phyloP scores from a whole-genome alignment of 2,329 filamentous ascomycete genomes.

The Diaporthe australafricana region DNA sequence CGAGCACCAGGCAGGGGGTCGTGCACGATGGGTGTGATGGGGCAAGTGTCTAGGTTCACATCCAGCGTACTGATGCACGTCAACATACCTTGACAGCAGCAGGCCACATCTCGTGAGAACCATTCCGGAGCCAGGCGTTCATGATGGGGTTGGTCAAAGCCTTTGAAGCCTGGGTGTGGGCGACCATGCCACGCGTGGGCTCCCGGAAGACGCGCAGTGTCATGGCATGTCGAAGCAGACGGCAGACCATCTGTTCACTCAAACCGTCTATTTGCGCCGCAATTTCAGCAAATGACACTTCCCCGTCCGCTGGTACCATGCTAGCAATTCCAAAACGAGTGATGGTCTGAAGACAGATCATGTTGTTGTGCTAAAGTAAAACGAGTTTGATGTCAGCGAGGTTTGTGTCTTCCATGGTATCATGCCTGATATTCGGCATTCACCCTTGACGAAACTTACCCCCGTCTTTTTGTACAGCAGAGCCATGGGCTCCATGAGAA shows the following conservation, averaged over 20 bases:
- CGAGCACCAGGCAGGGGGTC: too few species aligned
- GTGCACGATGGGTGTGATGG: too few species aligned
- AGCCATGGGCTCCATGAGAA: too few species aligned
- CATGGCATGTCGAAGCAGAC: conserved; percentile 45
- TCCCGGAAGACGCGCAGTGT: conserved; percentile 45
- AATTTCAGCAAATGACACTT: conserved; percentile 23
- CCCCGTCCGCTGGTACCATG: conserved; percentile 42
- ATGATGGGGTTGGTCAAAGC: conserved; percentile 21
- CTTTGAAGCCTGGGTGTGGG: conserved; percentile 43
- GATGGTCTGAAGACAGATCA: background rate
- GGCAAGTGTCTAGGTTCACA: too few species aligned
- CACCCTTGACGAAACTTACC: too few species aligned
- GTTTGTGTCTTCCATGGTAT: too few species aligned
- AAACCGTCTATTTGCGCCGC: conserved; percentile 38
- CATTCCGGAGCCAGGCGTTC: background rate
- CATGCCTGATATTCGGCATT: too few species aligned
- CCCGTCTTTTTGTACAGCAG: too few species aligned
- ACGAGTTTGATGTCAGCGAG: background rate
- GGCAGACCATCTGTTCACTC: conserved; percentile 39
- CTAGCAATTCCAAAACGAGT: conserved; percentile 40
- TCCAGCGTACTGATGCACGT: background rate
- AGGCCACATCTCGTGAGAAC: conserved; percentile 40
- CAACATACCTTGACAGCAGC: conserved; percentile 29
- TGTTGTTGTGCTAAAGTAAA: background rate
- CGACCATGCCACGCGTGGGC: conserved; percentile 43